These are phyloP conservation scores for Penicillium steckii DNA, from an alignment of 495 filamentous ascomycete species.

Conservation along the genomic window DNA sequence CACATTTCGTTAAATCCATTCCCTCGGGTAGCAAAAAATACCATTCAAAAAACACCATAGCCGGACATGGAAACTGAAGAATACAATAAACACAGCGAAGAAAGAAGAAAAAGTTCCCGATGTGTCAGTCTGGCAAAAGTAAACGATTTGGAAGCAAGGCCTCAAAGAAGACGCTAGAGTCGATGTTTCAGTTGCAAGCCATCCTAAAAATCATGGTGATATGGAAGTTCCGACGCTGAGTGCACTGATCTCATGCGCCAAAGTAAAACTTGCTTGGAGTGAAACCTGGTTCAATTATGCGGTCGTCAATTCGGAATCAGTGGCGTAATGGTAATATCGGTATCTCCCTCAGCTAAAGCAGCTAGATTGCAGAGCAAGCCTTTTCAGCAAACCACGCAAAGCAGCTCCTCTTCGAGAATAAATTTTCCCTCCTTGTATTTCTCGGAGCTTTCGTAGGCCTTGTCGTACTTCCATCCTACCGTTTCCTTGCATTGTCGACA, in stretches of 20 bases:
- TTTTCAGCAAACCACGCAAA: constrained; percentile 69
- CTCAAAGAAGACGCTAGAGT: background rate
- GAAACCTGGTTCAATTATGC: too few species aligned
- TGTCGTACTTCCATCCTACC: constrained; percentile 99
- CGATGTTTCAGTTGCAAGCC: background rate
- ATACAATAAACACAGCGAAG: constrained; percentile 3
- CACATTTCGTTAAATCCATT: constrained; percentile 29
- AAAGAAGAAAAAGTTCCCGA: background rate
- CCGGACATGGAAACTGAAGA: constrained; percentile 2
- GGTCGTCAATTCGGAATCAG: too few species aligned
- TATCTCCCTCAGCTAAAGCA: too few species aligned
- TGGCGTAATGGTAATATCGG: too few species aligned
- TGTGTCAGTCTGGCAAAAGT: constrained; percentile 12
- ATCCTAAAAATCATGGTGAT: too few species aligned
- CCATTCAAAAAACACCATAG: constrained; percentile 23
- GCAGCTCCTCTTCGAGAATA: constrained; percentile 90
- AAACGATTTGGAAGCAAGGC: background rate
- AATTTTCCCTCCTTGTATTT: constrained; percentile 99
- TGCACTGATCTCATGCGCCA: too few species aligned
- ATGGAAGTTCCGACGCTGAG: too few species aligned
- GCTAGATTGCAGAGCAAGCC: background rate
- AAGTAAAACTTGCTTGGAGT: too few species aligned
- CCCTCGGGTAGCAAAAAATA: constrained; percentile 45
- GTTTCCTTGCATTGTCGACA: constrained; percentile 87
- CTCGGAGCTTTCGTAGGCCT: constrained; percentile 85